These are phyloP conservation scores for Neofusicoccum cordaticola DNA, from an alignment of 2,329 filamentous ascomycete genomes.

Conservation along the genomic window DNA sequence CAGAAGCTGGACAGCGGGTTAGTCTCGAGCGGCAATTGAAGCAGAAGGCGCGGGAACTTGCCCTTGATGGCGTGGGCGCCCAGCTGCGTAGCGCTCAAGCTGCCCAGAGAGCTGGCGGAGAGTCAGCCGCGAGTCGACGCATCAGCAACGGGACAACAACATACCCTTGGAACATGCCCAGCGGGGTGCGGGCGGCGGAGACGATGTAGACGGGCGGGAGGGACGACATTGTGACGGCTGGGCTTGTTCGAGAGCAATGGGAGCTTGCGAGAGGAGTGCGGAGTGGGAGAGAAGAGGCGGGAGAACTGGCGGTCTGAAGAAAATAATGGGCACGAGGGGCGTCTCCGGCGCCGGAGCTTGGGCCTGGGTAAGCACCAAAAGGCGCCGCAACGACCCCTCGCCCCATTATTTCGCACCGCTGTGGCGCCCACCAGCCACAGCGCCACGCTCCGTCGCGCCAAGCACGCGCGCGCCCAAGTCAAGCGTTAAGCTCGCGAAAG, in stretches of 20 bases:
- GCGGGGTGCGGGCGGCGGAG: conserved; percentile 82
- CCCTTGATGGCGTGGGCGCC: conserved; percentile 91
- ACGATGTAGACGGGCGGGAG: conserved; percentile 94
- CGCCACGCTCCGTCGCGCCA: conserved; percentile 3
- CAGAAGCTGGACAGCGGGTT: conserved; percentile 54
- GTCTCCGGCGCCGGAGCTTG: conserved; percentile 13
- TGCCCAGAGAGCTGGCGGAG: conserved; percentile 74
- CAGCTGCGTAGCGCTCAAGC: conserved; percentile 79
- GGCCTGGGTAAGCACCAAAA: conserved; percentile 1
- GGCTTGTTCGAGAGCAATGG: not conserved
- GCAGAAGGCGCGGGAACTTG: conserved; percentile 41
- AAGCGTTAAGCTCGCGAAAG: conserved; percentile 3
- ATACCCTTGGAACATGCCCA: conserved; percentile 93
- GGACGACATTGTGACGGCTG: conserved; percentile 60
- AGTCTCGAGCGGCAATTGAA: conserved; percentile 22
- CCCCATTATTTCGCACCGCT: not conserved
- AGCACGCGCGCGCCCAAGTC: conserved; percentile 2
- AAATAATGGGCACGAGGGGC: conserved; percentile 12
- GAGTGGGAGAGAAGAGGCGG: conserved; percentile 6
- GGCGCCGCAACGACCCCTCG: not conserved
- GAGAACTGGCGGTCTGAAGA: conserved; percentile 16
- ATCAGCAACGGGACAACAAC: conserved; percentile 26
- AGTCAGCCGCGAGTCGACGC: not conserved
- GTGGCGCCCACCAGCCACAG: not conserved
- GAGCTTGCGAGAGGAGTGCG: not conserved